These are phyloP conservation scores for Alternaria sp. DNA, from an alignment of 2,329 filamentous ascomycete genomes.

Conservation along the genomic window DNA sequence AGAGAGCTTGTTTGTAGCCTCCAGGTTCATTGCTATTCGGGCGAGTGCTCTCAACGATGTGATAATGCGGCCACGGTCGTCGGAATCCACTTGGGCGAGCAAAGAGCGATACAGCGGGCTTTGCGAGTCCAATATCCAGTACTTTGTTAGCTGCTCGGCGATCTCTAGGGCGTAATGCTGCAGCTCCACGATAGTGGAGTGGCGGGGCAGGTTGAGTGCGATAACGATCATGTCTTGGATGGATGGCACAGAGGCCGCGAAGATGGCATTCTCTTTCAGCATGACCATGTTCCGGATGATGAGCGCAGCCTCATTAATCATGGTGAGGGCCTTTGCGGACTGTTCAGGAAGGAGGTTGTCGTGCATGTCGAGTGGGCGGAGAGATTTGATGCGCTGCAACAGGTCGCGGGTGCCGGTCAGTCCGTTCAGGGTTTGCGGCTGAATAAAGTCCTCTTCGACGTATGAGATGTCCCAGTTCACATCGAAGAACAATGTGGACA, in stretches of 20 bases:
- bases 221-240: conserved; percentile 85
- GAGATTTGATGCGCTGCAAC: conserved; percentile 71
- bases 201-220: conserved; percentile 75
- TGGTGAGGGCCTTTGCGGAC: conserved; percentile 73
- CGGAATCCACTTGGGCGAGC: conserved; percentile 58
- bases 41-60: conserved; percentile 81
- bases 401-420: conserved; percentile 72
- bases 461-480: conserved; percentile 80
- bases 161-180: conserved; percentile 93
- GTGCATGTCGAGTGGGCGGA: conserved; percentile 65
- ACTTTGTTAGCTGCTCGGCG: conserved; percentile 86
- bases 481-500: conserved; percentile 80
- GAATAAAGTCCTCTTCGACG: conserved; percentile 58
- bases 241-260: conserved; percentile 75
- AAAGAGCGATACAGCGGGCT: conserved; percentile 83
- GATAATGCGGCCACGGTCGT: conserved; percentile 82
- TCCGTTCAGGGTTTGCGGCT: conserved; percentile 65
- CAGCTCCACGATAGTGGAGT: conserved; percentile 77
- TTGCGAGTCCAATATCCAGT: conserved; percentile 71
- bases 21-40: conserved; percentile 85
- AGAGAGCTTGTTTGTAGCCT: conserved; percentile 77
- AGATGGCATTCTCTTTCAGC: conserved; percentile 83
- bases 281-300: conserved; percentile 97
- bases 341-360: conserved; percentile 73
- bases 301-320: conserved; percentile 83